These are phyloP conservation scores for Fusarium sp. DNA, from an alignment of 2,329 filamentous ascomycete species.

Conservation along the genomic window DNA sequence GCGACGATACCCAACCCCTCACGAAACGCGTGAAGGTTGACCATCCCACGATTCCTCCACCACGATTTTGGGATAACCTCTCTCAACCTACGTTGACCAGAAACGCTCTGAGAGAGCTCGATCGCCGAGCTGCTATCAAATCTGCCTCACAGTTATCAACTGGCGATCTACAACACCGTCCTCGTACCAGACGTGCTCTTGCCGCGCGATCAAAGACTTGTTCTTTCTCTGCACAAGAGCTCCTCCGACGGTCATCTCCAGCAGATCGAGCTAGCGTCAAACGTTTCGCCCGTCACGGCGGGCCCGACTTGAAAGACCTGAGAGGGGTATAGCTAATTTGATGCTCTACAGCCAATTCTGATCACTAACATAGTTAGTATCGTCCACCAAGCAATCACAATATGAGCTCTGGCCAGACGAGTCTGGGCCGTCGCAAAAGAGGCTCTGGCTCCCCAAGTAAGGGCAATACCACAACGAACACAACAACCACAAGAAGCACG, in stretches of 20 bases:
- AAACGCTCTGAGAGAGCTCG: constrained; percentile 16
- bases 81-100: constrained; percentile 8
- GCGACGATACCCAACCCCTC: constrained; percentile 11
- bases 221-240: background rate
- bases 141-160: background rate
- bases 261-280: background rate
- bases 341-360: background rate
- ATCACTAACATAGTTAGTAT: background rate
- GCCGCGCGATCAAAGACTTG: constrained; percentile 4
- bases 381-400: constrained; percentile 1
- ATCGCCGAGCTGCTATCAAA: constrained; percentile 4
- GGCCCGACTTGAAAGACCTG: constrained; percentile 19
- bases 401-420: constrained; percentile 23
- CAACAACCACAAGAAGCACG: constrained; percentile 29
- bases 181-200: constrained; percentile 14
- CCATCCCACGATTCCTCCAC: constrained; percentile 15
- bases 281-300: constrained; percentile 24
- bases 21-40: constrained; percentile 25
- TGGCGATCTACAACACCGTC: constrained; percentile 1
- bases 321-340: constrained; percentile 2
- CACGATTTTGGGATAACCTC: constrained; percentile 27
- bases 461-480: constrained; percentile 13
- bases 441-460: constrained; percentile 16
- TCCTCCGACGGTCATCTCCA: background rate
- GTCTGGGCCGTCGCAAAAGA: constrained; percentile 27